Base-by-base conservation (phyloP, 2,329 filamentous ascomycete species). In the Blastomyces silverae region DNA sequence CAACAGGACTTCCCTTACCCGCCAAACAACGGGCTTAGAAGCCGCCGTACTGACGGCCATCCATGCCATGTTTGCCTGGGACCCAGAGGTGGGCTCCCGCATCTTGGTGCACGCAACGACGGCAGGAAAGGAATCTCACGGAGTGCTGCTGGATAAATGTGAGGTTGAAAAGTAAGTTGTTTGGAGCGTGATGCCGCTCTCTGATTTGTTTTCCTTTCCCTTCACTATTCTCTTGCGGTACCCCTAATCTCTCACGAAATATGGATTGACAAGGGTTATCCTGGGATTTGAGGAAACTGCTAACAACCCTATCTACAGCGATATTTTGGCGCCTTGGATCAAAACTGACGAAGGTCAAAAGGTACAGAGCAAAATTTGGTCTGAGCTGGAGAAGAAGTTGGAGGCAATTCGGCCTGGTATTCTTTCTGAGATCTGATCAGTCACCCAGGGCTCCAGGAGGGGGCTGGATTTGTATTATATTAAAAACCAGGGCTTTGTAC, bases 51-150 rank as follows among this genome's bases (percentile, higher is more conserved):
- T 57, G 5, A 56, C 39, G 31, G 37, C 39, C 15, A 25, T 68
- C 31, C 52, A 62, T 25, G 20, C 53, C 13, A 37, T 67, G 4
- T 57, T 69, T 31, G 69, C 61, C 20, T 63, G 71, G 61, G 66
- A 67, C 20, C 64, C 67, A 2, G 67, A 70, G 53, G 66, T 69
- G 10, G 70, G 70, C 20, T 62, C 69, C 13, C 64, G 68, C 22
- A 68, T 69, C 10, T 58, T 72, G 64, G 65, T 72, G 11, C 61
- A 67, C 62, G 66, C 64, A 50, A 55, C 63, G 10, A 64, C 64
- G n/a, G 62, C 66, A 31, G 66, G 67, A 10, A 34, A 65, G n/a
- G 60, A 65, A 52, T 65, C 59, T n/a, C 66, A 67, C 48, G 67
- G 67, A 28, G 64, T 64, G 46, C 62, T 64, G 22, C 37, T 65